phyloP scores from a whole-genome alignment of 1,284 basidiomycete species.

The Puccinia polysora region DNA sequence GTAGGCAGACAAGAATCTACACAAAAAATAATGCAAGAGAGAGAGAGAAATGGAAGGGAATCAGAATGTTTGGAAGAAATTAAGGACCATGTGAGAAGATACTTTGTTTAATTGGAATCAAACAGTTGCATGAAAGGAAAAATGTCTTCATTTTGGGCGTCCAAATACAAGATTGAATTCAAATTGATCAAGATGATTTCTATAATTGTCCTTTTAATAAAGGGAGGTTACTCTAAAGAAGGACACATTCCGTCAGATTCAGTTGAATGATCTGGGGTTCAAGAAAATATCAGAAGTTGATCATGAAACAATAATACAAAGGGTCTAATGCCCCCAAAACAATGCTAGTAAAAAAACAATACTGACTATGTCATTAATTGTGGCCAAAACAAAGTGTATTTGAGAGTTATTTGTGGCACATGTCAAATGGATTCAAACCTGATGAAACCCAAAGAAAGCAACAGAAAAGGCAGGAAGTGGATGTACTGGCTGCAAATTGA shows the following conservation, averaged over 20 bases:
- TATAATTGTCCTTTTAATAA: background rate
- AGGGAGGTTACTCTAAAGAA: slow-evolving; percentile 65
- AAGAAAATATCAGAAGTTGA: slow-evolving; percentile 76
- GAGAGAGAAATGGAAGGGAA: no score
- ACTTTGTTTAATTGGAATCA: no score
- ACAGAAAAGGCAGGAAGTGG: slow-evolving; percentile 22
- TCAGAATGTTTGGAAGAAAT: no score
- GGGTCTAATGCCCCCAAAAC: slow-evolving; percentile 26
- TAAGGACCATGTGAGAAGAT: no score
- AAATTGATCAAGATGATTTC: no score
- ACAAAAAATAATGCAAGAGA: no score
- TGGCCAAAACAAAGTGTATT: slow-evolving; percentile 59
- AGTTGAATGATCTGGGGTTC: slow-evolving; percentile 66
- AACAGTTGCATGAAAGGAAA: no score
- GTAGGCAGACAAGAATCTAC: no score
- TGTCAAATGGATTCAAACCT: slow-evolving; percentile 54
- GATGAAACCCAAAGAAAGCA: no score
- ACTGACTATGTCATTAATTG: slow-evolving; percentile 58
- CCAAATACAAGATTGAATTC: no score
- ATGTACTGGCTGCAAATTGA: background rate
- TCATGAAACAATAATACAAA: slow-evolving; percentile 53
- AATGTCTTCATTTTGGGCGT: no score
- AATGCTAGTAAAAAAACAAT: slow-evolving; percentile 51
- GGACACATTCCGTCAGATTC: slow-evolving; percentile 75
- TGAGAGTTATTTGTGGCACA: slow-evolving; percentile 58